Percentiles rank a stretch among this genome's conserved stretches.
Evolutionary conservation across 1,284 basidiomycete genomes (phyloP).

Genomic region (Bondarzewia mesenterica): DNA sequence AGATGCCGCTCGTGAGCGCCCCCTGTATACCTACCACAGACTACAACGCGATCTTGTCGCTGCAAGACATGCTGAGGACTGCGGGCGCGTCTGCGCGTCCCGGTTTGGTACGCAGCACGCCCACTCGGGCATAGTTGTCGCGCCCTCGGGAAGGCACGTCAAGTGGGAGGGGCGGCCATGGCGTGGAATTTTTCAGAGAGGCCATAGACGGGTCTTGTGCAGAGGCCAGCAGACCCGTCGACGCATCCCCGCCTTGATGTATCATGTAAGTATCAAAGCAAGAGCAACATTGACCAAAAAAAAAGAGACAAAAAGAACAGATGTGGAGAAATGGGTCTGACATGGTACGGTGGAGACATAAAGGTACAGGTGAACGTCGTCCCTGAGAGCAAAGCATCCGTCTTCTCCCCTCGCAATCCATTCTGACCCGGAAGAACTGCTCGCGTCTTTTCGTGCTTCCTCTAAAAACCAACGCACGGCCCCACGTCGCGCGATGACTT

Average conservation of each 20-base stretch:
- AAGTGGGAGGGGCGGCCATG: slow-evolving; percentile 27
- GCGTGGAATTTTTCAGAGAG: slow-evolving; percentile 46
- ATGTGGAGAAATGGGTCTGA: too few relatives aligned
- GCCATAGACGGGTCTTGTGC: slow-evolving; percentile 67
- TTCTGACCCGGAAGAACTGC: slow-evolving; percentile 11
- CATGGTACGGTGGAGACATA: slow-evolving; percentile 92
- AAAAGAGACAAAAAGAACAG: neutral
- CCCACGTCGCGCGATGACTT: slow-evolving; percentile 78
- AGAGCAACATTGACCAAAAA: slow-evolving; percentile 6
- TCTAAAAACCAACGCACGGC: slow-evolving; percentile 77
- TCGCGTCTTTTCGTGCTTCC: slow-evolving; percentile 40
- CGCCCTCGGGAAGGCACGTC: slow-evolving; percentile 60
- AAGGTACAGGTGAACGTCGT: slow-evolving; percentile 50
- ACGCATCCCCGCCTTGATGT: slow-evolving; percentile 79
- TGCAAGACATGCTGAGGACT: slow-evolving; percentile 80
- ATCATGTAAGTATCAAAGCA: neutral
- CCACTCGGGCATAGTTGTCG: slow-evolving; percentile 65
- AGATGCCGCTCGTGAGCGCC: slow-evolving; percentile 50
- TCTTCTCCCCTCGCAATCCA: slow-evolving; percentile 35
- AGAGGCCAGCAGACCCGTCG: slow-evolving; percentile 68
- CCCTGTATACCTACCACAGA: slow-evolving; percentile 80
- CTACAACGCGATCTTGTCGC: slow-evolving; percentile 87
- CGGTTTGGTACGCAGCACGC: slow-evolving; percentile 83
- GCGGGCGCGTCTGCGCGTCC: slow-evolving; percentile 80
- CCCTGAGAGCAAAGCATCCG: slow-evolving; percentile 41